Conservation (phyloP, 345 rosid species). For the Pseudoturritis turrita region DNA sequence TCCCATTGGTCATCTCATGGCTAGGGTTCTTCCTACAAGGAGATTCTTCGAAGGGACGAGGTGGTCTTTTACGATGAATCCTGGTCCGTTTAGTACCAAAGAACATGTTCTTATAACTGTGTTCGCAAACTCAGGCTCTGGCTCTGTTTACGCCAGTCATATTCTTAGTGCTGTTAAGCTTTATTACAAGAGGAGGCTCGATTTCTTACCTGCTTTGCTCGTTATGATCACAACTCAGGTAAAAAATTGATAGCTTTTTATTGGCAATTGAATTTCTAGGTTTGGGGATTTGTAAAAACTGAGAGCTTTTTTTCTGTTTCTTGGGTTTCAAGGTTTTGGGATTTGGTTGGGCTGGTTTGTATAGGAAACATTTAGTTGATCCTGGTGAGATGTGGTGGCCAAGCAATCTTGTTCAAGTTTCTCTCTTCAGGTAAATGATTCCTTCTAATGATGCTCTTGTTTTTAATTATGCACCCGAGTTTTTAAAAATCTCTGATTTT, state of each 20-base stretch:
- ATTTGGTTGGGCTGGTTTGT: conserved; percentile 87
- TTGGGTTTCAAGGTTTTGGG: conserved; percentile 64
- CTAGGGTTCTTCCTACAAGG: conserved; percentile 42
- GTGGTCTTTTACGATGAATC: conserved; percentile 61
- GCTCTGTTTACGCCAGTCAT: conserved; percentile 70
- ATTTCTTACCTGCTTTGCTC: conserved; percentile 57
- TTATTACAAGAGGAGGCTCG: conserved; percentile 48
- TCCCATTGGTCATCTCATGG: conserved; percentile 74
- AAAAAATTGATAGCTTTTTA: not conserved
- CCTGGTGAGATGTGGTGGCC: conserved; percentile 97
- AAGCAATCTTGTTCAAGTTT: conserved; percentile 57
- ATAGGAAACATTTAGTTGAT: conserved; percentile 62
- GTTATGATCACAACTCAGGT: conserved; percentile 88
- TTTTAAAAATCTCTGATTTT: not conserved
- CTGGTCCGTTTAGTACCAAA: conserved; percentile 77
- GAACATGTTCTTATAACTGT: conserved; percentile 86
- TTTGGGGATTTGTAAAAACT: not conserved
- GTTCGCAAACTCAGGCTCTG: conserved; percentile 73
- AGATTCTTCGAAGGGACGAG: conserved; percentile 44
- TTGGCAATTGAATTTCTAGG: not conserved
- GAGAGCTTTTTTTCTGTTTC: conserved; percentile 12
- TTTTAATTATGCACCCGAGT: not conserved
- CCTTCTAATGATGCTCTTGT: not conserved
- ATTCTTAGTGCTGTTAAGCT: conserved; percentile 69
- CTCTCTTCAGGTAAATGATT: conserved; percentile 58